Conservation (phyloP, 805 yeast species). For the Wickerhamiella kurtzmanii region DNA sequence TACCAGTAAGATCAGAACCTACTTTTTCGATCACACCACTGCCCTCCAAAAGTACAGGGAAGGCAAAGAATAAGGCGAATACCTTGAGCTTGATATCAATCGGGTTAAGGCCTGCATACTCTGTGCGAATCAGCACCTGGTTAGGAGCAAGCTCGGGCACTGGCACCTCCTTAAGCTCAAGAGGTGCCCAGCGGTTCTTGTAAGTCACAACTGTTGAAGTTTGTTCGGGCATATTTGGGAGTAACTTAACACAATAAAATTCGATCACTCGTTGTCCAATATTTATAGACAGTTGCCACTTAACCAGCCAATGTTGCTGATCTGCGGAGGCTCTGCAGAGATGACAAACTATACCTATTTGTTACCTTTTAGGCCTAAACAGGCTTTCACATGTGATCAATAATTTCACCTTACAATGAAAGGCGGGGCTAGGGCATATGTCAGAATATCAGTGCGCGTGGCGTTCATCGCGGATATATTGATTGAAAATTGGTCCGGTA, state of each 20-base stretch:
- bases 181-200: background rate
- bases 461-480: too few species aligned
- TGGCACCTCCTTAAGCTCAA: background rate
- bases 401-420: background rate
- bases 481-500: too few species aligned
- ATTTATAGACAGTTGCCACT: background rate
- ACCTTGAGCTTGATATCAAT: constrained; percentile 41
- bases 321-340: too few species aligned
- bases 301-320: too few species aligned
- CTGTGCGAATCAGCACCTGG: constrained; percentile 40
- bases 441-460: too few species aligned
- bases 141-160: background rate
- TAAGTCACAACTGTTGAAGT: background rate
- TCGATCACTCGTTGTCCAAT: too few species aligned
- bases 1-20: constrained; percentile 32
- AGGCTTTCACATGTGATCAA: background rate
- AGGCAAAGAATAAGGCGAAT: constrained; percentile 1
- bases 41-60: constrained; percentile 36
- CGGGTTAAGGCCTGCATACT: constrained; percentile 50
- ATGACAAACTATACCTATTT: background rate
- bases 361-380: too few species aligned
- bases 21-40: constrained; percentile 45
- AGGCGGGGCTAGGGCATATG: too few species aligned
- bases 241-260: too few species aligned
- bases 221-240: background rate